Evolutionary conservation across 108 stramenopile species (phyloP).

Genomic region (Cylindrotheca fusiformis): DNA sequence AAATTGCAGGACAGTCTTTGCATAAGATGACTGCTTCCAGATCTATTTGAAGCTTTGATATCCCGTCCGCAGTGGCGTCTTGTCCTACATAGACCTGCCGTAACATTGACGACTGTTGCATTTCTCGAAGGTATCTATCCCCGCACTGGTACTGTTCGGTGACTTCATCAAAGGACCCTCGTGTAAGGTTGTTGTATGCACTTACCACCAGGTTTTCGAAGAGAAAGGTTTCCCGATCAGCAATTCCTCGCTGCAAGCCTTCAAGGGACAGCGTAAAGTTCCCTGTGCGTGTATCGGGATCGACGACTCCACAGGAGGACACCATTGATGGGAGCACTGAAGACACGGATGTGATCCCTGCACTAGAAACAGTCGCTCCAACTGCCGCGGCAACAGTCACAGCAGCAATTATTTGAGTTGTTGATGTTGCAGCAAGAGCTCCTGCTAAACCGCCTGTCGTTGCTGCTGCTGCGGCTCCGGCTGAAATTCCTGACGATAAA

Average conservation of each 20-base stretch:
- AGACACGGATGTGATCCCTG: not conserved
- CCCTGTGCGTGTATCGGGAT: not conserved
- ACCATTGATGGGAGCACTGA: not conserved
- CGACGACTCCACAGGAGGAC: not conserved
- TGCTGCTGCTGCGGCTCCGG: not conserved
- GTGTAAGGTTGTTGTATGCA: not conserved
- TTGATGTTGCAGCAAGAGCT: not conserved
- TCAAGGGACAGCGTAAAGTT: not conserved
- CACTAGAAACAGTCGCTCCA: not conserved
- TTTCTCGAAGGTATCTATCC: not conserved
- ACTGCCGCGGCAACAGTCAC: not conserved
- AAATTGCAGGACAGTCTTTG: not conserved
- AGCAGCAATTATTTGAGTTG: not conserved
- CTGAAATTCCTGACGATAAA: not conserved
- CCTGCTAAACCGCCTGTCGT: not conserved
- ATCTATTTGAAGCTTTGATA: not conserved
- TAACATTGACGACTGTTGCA: not conserved
- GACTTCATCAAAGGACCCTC: not conserved
- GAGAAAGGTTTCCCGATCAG: not conserved
- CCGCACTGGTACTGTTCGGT: not conserved
- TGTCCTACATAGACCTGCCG: not conserved
- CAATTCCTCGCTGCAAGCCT: not conserved
- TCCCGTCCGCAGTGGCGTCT: not conserved
- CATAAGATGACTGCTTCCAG: not conserved
- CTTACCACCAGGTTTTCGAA: not conserved